Conservation (phyloP, 306 rosid species). For the Cotoneaster glaucophyllus region DNA sequence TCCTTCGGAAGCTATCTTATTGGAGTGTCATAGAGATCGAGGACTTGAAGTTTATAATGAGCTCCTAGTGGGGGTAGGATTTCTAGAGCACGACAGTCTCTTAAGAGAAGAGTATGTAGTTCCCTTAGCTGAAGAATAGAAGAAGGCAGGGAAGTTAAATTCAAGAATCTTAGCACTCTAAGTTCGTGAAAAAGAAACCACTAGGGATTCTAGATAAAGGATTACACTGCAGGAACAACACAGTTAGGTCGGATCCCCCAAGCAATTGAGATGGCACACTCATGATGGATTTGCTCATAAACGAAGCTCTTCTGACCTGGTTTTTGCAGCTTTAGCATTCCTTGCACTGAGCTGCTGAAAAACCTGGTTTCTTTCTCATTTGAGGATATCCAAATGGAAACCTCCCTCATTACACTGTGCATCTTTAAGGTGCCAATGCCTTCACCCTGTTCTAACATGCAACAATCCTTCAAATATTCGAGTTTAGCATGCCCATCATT, state of each 20-base stretch:
- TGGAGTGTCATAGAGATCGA: background rate
- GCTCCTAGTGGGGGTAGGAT: slow-evolving; percentile 9
- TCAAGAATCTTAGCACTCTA: slow-evolving; percentile 6
- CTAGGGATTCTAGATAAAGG: background rate
- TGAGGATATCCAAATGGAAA: slow-evolving; percentile 11
- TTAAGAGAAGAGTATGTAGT: slow-evolving; percentile 14
- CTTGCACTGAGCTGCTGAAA: slow-evolving; percentile 2
- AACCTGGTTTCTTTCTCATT: slow-evolving; percentile 1
- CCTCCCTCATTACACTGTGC: slow-evolving; percentile 11
- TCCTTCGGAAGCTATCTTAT: slow-evolving; percentile 9
- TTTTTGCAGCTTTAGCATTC: background rate
- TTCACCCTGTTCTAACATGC: slow-evolving; percentile 18
- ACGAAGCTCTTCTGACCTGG: slow-evolving; percentile 5
- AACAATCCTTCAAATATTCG: slow-evolving; percentile 18
- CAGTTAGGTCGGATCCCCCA: background rate
- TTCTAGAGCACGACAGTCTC: slow-evolving; percentile 3
- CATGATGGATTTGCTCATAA: background rate
- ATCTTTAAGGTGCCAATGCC: background rate
- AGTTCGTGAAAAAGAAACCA: slow-evolving; percentile 2
- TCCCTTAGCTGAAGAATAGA: slow-evolving; percentile 15
- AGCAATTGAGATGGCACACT: background rate
- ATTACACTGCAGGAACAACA: slow-evolving; percentile 12
- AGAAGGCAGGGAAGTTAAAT: slow-evolving; percentile 11
- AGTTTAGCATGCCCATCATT: slow-evolving; percentile 17
- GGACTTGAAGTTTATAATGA: slow-evolving; percentile 2